A percentile compares a stretch with the other conserved stretches of the same genome.
phyloP scores from a whole-genome alignment of 352 stramenopile genomes.

The Globisporangium middletonii region DNA sequence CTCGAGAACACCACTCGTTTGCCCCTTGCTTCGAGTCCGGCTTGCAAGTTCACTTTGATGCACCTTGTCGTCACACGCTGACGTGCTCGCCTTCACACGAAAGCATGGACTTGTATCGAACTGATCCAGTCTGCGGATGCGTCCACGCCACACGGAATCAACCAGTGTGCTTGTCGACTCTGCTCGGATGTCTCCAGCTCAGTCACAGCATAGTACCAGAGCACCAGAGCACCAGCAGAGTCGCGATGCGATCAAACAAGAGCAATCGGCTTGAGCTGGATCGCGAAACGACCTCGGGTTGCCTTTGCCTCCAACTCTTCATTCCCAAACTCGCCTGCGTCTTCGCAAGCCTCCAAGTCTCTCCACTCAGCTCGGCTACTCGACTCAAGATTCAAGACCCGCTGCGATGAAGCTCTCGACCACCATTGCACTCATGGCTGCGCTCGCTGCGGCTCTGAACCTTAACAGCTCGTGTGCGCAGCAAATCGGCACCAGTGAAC shows the following conservation, averaged over 20 bases:
- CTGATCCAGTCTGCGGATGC: not conserved
- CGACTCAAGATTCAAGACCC: not conserved
- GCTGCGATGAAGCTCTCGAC: slow-evolving; percentile 6
- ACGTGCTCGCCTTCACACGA: not conserved
- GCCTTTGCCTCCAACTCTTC: not conserved
- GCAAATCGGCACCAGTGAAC: slow-evolving; percentile 34
- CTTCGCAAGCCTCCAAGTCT: not conserved
- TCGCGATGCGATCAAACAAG: not conserved
- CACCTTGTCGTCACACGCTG: not conserved
- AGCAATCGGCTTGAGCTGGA: not conserved
- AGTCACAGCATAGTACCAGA: too few relatives aligned
- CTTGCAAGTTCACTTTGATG: not conserved
- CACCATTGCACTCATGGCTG: slow-evolving; percentile 4
- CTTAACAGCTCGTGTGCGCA: slow-evolving; percentile 18
- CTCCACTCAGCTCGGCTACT: not conserved
- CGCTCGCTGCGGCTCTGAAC: slow-evolving; percentile 3
- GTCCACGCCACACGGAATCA: too few relatives aligned
- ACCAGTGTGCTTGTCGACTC: too few relatives aligned
- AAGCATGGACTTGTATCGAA: not conserved
- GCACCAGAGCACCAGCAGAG: not conserved
- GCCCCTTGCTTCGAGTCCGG: not conserved
- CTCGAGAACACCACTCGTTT: not conserved
- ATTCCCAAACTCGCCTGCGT: slow-evolving; percentile 2
- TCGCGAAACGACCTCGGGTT: not conserved
- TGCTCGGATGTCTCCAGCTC: too few relatives aligned